Evolutionary conservation across 2,329 filamentous ascomycete species (phyloP).

Genomic region (Trichothecium roseum): DNA sequence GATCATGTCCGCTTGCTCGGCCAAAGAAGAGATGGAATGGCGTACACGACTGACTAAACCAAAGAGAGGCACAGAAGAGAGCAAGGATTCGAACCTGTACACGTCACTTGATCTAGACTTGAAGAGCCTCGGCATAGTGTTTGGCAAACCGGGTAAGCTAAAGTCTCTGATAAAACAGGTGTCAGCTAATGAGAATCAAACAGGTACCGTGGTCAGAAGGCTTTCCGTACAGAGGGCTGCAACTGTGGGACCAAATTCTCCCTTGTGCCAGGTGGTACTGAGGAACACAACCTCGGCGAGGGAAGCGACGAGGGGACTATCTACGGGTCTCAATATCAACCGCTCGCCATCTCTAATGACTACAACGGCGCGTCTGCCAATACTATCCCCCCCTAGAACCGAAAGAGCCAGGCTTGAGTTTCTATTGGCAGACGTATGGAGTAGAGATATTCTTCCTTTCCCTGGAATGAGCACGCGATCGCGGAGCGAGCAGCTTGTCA

Average conservation of each 20-base stretch:
- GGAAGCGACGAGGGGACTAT: slow-evolving; percentile 32
- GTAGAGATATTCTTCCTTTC: slow-evolving; percentile 67
- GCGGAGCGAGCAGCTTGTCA: slow-evolving; percentile 60
- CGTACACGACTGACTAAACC: slow-evolving; percentile 50
- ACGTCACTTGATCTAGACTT: slow-evolving; percentile 60
- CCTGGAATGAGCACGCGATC: slow-evolving; percentile 64
- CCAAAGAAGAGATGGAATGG: slow-evolving; percentile 74
- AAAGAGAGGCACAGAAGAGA: slow-evolving; percentile 35
- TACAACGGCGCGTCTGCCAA: slow-evolving; percentile 53
- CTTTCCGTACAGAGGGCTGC: slow-evolving; percentile 73
- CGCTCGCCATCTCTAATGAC: slow-evolving; percentile 72
- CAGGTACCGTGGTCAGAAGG: slow-evolving; percentile 52
- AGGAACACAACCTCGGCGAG: slow-evolving; percentile 70
- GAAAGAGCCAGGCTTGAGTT: slow-evolving; percentile 71
- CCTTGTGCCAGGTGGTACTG: slow-evolving; percentile 68
- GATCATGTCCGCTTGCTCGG: slow-evolving; percentile 76
- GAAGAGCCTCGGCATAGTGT: slow-evolving; percentile 63
- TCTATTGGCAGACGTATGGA: slow-evolving; percentile 72
- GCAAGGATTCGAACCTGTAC: slow-evolving; percentile 38
- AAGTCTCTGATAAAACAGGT: too few relatives aligned
- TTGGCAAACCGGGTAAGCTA: slow-evolving; percentile 67
- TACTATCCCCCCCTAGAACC: slow-evolving; percentile 62
- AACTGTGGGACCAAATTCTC: slow-evolving; percentile 58
- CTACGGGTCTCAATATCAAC: slow-evolving; percentile 46
- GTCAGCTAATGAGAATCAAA: slow-evolving; percentile 5